Conservation (phyloP, 176 grass and related monocot genomes). For the Leersia perrieri region DNA sequence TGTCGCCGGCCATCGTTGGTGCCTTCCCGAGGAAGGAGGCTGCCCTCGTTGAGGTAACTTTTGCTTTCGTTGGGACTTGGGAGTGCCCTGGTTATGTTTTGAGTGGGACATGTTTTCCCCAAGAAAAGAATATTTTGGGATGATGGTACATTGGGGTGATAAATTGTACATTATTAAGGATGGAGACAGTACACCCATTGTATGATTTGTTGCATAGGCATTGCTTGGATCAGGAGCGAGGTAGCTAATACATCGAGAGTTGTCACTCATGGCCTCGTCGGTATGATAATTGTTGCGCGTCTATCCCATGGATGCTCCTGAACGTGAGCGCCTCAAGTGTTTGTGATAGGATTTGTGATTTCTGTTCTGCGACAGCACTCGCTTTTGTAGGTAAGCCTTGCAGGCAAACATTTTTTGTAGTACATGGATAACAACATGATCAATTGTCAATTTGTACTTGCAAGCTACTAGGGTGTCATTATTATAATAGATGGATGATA, state of each 20-base stretch:
- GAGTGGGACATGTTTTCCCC: neutral
- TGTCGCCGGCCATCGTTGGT: conserved; percentile 84
- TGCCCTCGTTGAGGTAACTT: conserved; percentile 78
- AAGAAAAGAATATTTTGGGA: conserved; percentile 25
- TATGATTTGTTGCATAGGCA: neutral
- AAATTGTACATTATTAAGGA: too few species aligned
- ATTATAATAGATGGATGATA: neutral
- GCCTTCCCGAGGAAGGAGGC: conserved; percentile 79
- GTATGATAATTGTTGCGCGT: neutral
- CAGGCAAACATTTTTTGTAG: neutral
- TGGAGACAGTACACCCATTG: neutral
- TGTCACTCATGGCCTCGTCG: neutral
- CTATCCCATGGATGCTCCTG: neutral
- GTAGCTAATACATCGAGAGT: neutral
- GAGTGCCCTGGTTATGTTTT: neutral
- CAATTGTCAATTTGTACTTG: neutral
- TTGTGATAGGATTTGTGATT: neutral
- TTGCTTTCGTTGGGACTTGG: neutral
- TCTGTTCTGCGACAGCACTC: neutral
- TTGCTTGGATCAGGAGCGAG: neutral
- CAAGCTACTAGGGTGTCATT: neutral
- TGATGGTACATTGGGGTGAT: neutral
- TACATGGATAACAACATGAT: neutral
- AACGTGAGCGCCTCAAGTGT: neutral
- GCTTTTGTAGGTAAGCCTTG: neutral